Evolutionary conservation across 2,329 filamentous ascomycete genomes (phyloP), one percentile per base, ranked within the genome.

Genomic region (Arthroderma sp.): DNA sequence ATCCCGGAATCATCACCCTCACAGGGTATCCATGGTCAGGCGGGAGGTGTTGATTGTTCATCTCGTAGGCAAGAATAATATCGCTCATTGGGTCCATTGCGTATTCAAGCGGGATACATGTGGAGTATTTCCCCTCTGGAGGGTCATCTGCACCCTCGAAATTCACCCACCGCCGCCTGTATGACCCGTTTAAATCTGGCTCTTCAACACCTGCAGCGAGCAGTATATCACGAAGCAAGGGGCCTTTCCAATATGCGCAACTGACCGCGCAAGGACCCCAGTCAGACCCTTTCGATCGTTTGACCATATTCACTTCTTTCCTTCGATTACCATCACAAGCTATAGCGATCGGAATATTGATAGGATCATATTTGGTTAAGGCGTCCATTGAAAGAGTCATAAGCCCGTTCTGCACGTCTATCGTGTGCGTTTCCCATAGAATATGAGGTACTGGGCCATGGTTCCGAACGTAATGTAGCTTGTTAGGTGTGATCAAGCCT

Each of bases 371-470:
- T 3, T 63, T 55, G 34, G 58, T 61, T 3, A 73, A 50, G 7
- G 69, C 60, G 45, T 68, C 59, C 68, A 74, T 73, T 1, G 57
- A 57, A 1, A 72, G 48, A 4, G 49, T 55, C 8, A 65, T 55
- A 29, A 60, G 60, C 5, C 64, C 63, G 15, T 63, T 52, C 4
- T 61, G 56, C 22, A 75, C 56, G 10, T 74, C 65, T 3, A 75
- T 52, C 9, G 60, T 57, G 52, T 74, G 71, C 6, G 62, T 66
- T 43, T 72, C 69, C 70, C 69, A 74, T 0, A 72, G 50, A 0
- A 74, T 46, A 5, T 66, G 60, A 0, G 72, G 73, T 1, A 76
- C 72, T 3, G 68, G 56, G n/a, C 70, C 71, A 46, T 76, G 72
- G 42, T 72, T 75, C 3, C 72, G 62, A 8, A 75, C 69, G 47